Evolutionary conservation across 2,329 filamentous ascomycete genomes (phyloP), one percentile per base, ranked within the genome.

Genomic region (Aschersonia sp.): DNA sequence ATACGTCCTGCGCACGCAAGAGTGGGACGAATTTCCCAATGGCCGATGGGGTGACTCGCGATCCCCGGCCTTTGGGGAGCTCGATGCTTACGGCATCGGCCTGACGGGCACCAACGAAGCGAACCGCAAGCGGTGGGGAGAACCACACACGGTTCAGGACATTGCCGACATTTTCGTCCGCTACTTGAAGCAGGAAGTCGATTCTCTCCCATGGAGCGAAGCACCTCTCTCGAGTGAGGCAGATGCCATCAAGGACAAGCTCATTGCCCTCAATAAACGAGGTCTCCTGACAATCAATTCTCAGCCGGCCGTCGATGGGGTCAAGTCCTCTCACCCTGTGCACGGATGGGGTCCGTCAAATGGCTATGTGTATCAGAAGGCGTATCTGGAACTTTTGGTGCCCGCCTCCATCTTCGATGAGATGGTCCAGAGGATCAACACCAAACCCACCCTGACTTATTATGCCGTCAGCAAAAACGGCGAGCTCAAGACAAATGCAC

Each of bases 11-110:
- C 87, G 92, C 48, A 98, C 92, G 1, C 89, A 96, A 62, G 91
- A 96, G 56, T 98, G 92, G 92, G 92, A 98, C 59, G 92, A 98
- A 65, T 98, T 96, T 58, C 92, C 92, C 48, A 98, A 98, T 72
- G 92, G 92, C 44, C 85, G 92, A 65, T 98, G 92, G 92, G 94
- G 92, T 67, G 92, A 98, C 65, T 91, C 89, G 47, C 80, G 92
- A 54, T 97, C 91, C 50, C 92, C 92, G 51, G 92, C 92, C 46
- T 98, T 96, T 60, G 92, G 92, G 59, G 89, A 96, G 65, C 72
- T 97, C 47, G 91, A 97, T 65, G 82, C 88, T 6, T 97, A 98
- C 60, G 91, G 89, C 43, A 88, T 97, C 57, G 89, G 89, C 43
- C 69, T 98, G 57, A 94, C 91, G 55, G 92, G 92, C 31, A 94